Evolutionary conservation across 2,329 filamentous ascomycete genomes (phyloP), one percentile per base, ranked within the genome.

Genomic region (Exophiala oligosperma): DNA sequence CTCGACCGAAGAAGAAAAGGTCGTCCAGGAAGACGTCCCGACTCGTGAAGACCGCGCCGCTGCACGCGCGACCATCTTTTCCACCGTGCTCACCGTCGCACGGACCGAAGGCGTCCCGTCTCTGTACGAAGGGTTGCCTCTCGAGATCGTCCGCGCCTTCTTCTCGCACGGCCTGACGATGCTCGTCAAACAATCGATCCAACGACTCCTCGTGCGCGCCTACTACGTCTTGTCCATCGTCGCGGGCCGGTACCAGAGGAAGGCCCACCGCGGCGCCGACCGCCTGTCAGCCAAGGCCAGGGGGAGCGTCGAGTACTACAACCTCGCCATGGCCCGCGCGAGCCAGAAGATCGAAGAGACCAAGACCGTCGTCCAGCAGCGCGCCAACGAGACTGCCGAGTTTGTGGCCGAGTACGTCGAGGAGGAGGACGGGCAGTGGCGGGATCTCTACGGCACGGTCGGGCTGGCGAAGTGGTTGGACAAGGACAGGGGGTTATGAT

Each of bases 101-200:
- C 81, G 79, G 47, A 79, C 76, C 0, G 90, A 96, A 68, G 92
- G 92, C 0, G 60, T 87, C 0, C 70, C 71, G 3, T 88, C 86
- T 0, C 74, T 96, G 7, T 96, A 95, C 69, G 84, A 88, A 49
- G 92, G 91, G 4, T 77, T 96, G 0, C 81, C 80, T 12, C 89
- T 86, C 3, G 90, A 95, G 73, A 79, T 96, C 2, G 73, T 92
- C 7, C 92, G 92, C 68, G 89, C 89, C 0, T 95, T 96, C 75
- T 87, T 96, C 67, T 87, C 85, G 23, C 91, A 96, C 68, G 92
- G 92, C 0, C 82, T 92, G 52, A 93, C 91, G 1, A 96, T 96
- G 90, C 77, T 93, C 54, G 85, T 90, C 58, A 96, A 96, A 73
- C 90, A 93, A 56, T 76, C 83, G 4, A 83, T 94, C 7, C 90